Percentiles rank a stretch among this genome's conserved stretches.
These are phyloP conservation scores for Quercus alba DNA, from an alignment of 306 rosid species.

Conservation along the genomic window DNA sequence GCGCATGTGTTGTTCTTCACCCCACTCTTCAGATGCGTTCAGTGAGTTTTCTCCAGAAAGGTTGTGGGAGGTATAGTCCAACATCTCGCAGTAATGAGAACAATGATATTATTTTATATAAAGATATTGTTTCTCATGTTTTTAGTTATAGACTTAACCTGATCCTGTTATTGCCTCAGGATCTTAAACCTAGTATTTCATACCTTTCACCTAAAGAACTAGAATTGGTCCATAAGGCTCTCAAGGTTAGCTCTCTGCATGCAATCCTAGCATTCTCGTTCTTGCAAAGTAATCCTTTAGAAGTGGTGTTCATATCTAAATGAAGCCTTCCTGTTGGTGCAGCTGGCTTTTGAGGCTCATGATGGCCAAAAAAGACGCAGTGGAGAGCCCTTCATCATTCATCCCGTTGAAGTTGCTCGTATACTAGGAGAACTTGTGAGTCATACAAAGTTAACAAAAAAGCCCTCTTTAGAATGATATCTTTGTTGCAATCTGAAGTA, in stretches of 20 bases:
- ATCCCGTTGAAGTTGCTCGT: conserved; percentile 99
- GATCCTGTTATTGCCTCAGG: conserved; percentile 52
- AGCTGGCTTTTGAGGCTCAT: conserved; percentile 98
- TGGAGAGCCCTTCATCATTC: conserved; percentile 98
- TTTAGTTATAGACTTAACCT: conserved; percentile 16
- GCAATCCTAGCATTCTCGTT: conserved; percentile 24
- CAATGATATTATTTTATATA: conserved; percentile 21
- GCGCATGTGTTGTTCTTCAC: conserved; percentile 51
- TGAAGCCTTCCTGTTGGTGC: conserved; percentile 20
- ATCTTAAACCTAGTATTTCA: conserved; percentile 79
- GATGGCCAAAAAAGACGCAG: conserved; percentile 99
- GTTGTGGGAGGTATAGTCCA: conserved; percentile 90
- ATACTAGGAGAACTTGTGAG: conserved; percentile 95
- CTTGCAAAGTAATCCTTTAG: conserved; percentile 17
- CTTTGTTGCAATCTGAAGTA: conserved; percentile 18
- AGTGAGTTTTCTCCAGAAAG: conserved; percentile 67
- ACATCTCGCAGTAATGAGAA: conserved; percentile 15
- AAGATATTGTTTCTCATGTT: conserved; percentile 17
- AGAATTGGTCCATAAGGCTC: conserved; percentile 82
- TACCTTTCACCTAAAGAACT: conserved; percentile 78
- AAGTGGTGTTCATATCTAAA: conserved; percentile 14
- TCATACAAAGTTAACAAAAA: conserved; percentile 23
- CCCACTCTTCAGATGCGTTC: conserved; percentile 42
- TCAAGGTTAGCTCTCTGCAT: conserved; percentile 59
- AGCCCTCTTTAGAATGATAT: neutral